Evolutionary conservation across 371 early-diverging fungal species (phyloP), one percentile per base, ranked within the genome.

Genomic region (Apophysomyces ossiformis): DNA sequence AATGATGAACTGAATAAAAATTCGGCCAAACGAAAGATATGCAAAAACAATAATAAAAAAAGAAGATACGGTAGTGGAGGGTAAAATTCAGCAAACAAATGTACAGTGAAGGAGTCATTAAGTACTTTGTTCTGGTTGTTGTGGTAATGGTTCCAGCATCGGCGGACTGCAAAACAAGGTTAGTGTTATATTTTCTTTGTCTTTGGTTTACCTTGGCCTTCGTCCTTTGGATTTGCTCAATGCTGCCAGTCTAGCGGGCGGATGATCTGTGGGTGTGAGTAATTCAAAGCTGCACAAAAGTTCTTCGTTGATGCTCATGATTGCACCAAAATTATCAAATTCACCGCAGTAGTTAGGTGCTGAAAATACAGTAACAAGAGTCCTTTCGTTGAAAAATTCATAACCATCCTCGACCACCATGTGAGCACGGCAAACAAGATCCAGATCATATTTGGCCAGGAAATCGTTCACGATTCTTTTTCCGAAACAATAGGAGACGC

Each of bases 271-370:
- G 2, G 71, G 71, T 32, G 71, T 71, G 57, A 71, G 50, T 7
- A 71, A 58, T 45, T 92, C 89, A 77, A 92, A 92, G 41, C 90
- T 90, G 69, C 96, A 95, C 76, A 96, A 90, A 62, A 99, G 85
- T 37, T 95, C 91, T 73, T 96, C 94, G 78, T 96, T 96, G 57
- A 99, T 96, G 68, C 93, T 93, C 98, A 99, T 96, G 85, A 99
- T 96, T 2, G 98, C 99, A 5, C 96, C 99, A 11, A 96, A 92
- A 77, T 97, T 97, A 69, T 94, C 96, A 72, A 95, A 96, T 83
- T 95, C 95, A 57, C 96, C 96, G 77, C 97, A 96, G 74, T 97
- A 97, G 76, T 97, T 97, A 58, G 98, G 97, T 7, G 97, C 98
- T 39, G 94, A 93, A 72, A 97, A 98, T 47, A 98, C 73, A 1